Percentiles rank a stretch among this genome's conserved stretches.
Evolutionary conservation across 345 rosid species (phyloP).

Genomic region (Brassica juncea): DNA sequence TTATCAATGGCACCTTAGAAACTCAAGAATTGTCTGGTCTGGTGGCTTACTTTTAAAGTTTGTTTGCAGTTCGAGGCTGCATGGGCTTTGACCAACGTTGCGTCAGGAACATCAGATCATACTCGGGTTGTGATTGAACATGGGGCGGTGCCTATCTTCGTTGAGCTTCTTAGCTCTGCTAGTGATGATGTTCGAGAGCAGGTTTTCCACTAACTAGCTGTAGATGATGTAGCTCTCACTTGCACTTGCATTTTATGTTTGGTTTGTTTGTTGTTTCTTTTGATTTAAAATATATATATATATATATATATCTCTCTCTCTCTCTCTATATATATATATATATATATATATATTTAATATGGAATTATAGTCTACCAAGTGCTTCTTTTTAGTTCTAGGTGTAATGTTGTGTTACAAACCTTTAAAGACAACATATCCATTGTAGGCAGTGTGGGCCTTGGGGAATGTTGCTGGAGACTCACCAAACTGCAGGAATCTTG

Average conservation of each 20-base stretch:
- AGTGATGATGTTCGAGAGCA: constrained; percentile 89
- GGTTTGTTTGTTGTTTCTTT: not conserved
- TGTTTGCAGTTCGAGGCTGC: constrained; percentile 79
- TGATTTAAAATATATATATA: not conserved
- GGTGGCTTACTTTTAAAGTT: constrained; percentile 25
- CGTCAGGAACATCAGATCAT: constrained; percentile 86
- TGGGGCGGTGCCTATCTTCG: constrained; percentile 81
- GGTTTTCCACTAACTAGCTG: constrained; percentile 46
- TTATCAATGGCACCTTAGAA: not conserved
- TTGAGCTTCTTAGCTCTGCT: constrained; percentile 75
- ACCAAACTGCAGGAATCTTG: constrained; percentile 70
- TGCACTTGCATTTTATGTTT: constrained; percentile 2
- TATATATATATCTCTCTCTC: too few species aligned
- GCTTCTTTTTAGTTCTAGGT: constrained; percentile 7
- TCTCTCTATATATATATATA: not conserved
- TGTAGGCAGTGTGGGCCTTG: constrained; percentile 78
- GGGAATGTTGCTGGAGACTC: constrained; percentile 86
- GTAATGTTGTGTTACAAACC: constrained; percentile 25
- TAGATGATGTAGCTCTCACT: constrained; percentile 13
- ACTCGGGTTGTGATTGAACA: constrained; percentile 79
- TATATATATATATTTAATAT: not conserved
- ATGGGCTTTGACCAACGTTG: constrained; percentile 92
- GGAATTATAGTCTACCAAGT: constrained; percentile 12
- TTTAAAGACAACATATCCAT: not conserved
- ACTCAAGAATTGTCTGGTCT: not conserved